Evolutionary conservation across 108 stramenopile genomes (phyloP), one percentile per base, ranked within the genome.

Genomic region (Cyclostephanos tholiformis): DNA sequence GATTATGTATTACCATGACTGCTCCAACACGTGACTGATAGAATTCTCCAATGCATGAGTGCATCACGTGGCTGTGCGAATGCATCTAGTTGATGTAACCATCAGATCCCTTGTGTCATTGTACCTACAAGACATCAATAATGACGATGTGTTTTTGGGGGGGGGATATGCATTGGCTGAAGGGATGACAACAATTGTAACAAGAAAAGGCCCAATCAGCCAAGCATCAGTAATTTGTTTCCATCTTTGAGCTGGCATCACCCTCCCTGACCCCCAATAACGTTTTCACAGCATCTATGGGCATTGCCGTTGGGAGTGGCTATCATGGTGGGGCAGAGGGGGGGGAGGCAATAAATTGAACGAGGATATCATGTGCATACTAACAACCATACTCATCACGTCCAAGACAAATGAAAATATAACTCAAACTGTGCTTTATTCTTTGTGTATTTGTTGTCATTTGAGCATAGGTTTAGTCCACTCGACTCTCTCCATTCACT

Each of bases 221-320:
- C 32, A 83, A 85, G 4, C 63, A 85, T 68, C 77, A 75, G 44
- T 94, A 85, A 64, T 69, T 91, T 53, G 80, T 82, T 22, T 74
- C 89, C 13, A 85, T 94, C 19, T 91, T 90, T 76, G 93, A 94
- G 62, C 79, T 72, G 11, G 93, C 88, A 7, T 79, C 71, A 35
- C 78, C 78, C 25, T 67, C 82, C 3, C 79, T 82, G 77, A 90
- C 87, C 23, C 66, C 67, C 5, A 85, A 88, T 2, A 82, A 95
- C 55, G 82, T 95, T 17, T 61, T 92, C 23, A 26, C 86, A 11
- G 71, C 85, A 22, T 65, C 86, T 9, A 58, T 92, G 30, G 85
- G 88, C 14, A 56, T 89, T 9, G 60, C 72, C 27, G 67, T 68
- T 6, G 59, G 72, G 4, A 55, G 48, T 13, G 29, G 38, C 23